Base-by-base conservation (phyloP, 257 asterid species). In the Nicotiana sylvestris region DNA sequence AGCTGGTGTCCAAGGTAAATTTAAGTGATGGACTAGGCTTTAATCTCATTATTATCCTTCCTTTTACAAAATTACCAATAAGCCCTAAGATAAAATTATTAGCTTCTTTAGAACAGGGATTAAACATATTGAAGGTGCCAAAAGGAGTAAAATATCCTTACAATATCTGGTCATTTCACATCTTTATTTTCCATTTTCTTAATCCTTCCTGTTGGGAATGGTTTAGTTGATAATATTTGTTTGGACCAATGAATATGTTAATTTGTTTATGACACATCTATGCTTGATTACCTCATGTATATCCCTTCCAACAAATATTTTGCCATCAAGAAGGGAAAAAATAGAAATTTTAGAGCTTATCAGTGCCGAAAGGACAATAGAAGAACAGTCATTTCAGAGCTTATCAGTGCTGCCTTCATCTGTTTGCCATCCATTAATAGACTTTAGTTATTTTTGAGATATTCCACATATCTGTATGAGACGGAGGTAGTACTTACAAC, bases 401-500 rank as follows among this genome's bases (percentile, higher is more conserved):
- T 65, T 29, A 49, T 16, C 21, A 70, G 37, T 74, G n/a, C 53
- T 61, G 15, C 46, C 64, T 76, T 76, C 80, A 49, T 49, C 43
- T 76, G 16, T 29, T 76, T 51, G 5, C 80, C 64, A 76, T 27
- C 43, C 3, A 13, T 76, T 51, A 51, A 15, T 29, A 49, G 21
- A 51, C 7, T 3, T 51, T 76, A 51, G 80, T 51, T 72, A 46
- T 25, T 46, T 70, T 72, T 72, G 74, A 27, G 4, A 29, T 66
- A 74, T 17, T 49, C 33, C 11, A 87, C 1, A 46, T 33, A 13
- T 83, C 49, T 66, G 68, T 62, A 74, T n/a, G 66, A 37, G 78
- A 49, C 39, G 76, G 37, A 37, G 65, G 56, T 87, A 81, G 21
- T 86, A 81, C 99, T 94, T 91, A 96, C 99, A 96, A 85, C 88